A percentile compares a stretch with the other conserved stretches of the same genome.
Conservation (phyloP, 2,329 filamentous ascomycete species). For the Pseudocercospora cruenta region DNA sequence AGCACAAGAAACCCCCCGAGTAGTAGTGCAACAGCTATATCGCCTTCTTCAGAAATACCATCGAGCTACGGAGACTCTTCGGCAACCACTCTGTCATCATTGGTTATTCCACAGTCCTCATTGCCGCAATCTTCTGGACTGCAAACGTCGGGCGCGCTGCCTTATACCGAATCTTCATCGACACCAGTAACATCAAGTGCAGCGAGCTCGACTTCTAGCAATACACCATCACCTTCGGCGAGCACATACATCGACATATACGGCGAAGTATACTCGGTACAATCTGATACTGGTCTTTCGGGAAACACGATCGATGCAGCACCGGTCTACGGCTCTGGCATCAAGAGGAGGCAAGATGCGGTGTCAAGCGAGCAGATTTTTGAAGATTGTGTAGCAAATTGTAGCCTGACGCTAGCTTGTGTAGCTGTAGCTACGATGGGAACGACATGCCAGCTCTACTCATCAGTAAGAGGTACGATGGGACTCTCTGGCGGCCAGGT, state of each 20-base stretch:
- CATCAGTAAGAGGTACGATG: constrained; percentile 7
- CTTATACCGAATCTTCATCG: background rate
- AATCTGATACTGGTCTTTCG: background rate
- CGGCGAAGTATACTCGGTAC: background rate
- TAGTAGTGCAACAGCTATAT: background rate
- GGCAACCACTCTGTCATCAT: background rate
- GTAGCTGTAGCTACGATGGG: constrained; percentile 7
- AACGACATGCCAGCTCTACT: constrained; percentile 10
- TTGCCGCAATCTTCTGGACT: background rate
- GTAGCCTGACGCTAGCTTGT: constrained; percentile 1
- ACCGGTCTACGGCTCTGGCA: background rate
- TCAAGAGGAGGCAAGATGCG: background rate
- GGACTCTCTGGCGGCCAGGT: background rate
- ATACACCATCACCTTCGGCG: background rate
- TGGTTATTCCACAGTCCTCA: background rate
- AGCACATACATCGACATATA: constrained; percentile 2
- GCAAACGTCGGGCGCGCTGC: background rate
- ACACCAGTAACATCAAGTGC: background rate
- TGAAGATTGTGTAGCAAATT: constrained; percentile 5
- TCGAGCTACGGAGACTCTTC: background rate
- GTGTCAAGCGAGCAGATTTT: background rate
- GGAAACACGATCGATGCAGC: constrained; percentile 6
- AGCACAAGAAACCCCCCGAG: background rate
- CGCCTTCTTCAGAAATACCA: background rate
- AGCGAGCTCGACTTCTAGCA: background rate